Conservation (phyloP, 2,329 filamentous ascomycete genomes). For the Ceratocystis diversiconidia region DNA sequence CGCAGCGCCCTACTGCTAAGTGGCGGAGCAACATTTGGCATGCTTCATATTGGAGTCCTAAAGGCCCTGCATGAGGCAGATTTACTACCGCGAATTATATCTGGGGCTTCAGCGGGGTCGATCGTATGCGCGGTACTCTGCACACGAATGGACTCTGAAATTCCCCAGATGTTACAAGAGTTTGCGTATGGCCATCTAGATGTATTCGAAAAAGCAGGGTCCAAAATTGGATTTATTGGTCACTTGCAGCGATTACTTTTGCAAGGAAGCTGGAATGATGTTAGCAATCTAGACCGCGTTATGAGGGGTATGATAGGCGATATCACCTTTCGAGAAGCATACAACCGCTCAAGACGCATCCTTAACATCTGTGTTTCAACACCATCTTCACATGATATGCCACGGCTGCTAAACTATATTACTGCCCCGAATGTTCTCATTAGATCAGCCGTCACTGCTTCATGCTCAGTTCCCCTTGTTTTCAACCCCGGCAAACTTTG, state of each 20-base stretch:
- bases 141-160: conserved; percentile 61
- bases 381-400: conserved; percentile 73
- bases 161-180: conserved; percentile 51
- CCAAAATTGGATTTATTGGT: conserved; percentile 40
- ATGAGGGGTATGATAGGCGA: conserved; percentile 73
- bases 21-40: conserved; percentile 77
- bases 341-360: conserved; percentile 83
- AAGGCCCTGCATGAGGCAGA: conserved; percentile 64
- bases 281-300: conserved; percentile 62
- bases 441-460: conserved; percentile 92
- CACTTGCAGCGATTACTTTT: conserved; percentile 62
- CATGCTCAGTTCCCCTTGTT: conserved; percentile 78
- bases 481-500: conserved; percentile 68
- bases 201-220: conserved; percentile 53
- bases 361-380: conserved; percentile 90
- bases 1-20: conserved; percentile 70
- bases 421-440: conserved; percentile 91
- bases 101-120: conserved; percentile 73
- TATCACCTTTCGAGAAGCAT: conserved; percentile 88
- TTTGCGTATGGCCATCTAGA: conserved; percentile 70
- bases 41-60: conserved; percentile 80
- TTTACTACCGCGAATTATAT: conserved; percentile 72
- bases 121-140: conserved; percentile 75
- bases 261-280: conserved; percentile 75
- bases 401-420: conserved; percentile 76